These are phyloP conservation scores for Xylaria sp. DNA, from an alignment of 495 filamentous ascomycete genomes.

Conservation along the genomic window DNA sequence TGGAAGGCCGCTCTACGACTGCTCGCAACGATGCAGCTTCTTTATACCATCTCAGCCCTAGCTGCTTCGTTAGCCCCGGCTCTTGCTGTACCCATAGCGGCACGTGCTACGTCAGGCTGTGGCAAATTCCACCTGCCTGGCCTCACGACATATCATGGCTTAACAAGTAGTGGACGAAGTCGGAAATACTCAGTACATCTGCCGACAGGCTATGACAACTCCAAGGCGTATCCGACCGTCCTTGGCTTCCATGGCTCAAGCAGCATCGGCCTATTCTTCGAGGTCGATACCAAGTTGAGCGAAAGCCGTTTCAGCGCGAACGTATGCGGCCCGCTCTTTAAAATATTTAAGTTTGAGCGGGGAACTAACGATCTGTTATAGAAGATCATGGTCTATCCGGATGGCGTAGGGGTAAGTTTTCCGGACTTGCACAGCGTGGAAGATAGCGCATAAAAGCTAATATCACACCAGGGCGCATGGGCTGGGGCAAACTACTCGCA, in stretches of 20 bases:
- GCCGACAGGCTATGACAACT: constrained; percentile 34
- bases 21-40: constrained; percentile 27
- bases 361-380: constrained; percentile 6
- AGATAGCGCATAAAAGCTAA: constrained; percentile 6
- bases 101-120: constrained; percentile 33
- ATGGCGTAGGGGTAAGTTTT: constrained; percentile 38
- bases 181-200: constrained; percentile 40
- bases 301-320: constrained; percentile 36
- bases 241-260: constrained; percentile 42
- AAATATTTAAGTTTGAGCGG: neutral
- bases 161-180: constrained; percentile 38
- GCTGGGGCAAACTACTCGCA: constrained; percentile 43
- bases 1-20: neutral
- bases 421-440: neutral
- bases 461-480: constrained; percentile 39
- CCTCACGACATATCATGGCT: constrained; percentile 33
- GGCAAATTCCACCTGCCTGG: constrained; percentile 32
- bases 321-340: constrained; percentile 15
- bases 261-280: constrained; percentile 43
- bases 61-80: constrained; percentile 18
- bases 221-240: constrained; percentile 37
- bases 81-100: constrained; percentile 15
- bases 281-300: constrained; percentile 41
- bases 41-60: constrained; percentile 22
- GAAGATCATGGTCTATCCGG: constrained; percentile 46